phyloP scores from a whole-genome alignment of 805 yeast species.

The Cyberlindnera galapagoensis region DNA sequence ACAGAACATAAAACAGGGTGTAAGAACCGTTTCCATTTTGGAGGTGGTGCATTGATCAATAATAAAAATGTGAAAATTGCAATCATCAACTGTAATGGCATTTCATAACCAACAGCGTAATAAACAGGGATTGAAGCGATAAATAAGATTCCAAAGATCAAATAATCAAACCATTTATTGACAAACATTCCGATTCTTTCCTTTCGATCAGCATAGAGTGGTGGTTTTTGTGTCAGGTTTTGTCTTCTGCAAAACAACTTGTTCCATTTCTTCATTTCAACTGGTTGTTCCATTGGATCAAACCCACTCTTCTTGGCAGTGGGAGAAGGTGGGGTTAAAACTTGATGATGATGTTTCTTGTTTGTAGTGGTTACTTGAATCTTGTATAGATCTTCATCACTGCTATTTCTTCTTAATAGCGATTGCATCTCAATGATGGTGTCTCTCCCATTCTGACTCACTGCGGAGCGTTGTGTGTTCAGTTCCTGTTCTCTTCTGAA shows the following conservation, averaged over 20 bases:
- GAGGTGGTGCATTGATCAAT: slow-evolving; percentile 40
- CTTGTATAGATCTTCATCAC: too few species aligned
- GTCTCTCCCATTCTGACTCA: background rate
- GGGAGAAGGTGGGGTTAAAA: too few species aligned
- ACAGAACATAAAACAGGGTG: slow-evolving; percentile 73
- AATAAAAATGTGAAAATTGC: slow-evolving; percentile 51
- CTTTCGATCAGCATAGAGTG: slow-evolving; percentile 11
- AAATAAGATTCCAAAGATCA: slow-evolving; percentile 40
- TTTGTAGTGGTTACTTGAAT: too few species aligned
- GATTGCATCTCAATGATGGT: too few species aligned
- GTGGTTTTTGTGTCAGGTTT: slow-evolving; percentile 11
- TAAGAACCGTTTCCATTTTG: slow-evolving; percentile 40
- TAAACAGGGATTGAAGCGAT: slow-evolving; percentile 55
- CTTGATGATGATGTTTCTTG: too few species aligned
- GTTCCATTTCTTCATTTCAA: slow-evolving; percentile 6
- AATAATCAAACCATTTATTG: slow-evolving; percentile 48
- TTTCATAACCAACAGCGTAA: slow-evolving; percentile 46
- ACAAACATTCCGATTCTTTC: slow-evolving; percentile 30
- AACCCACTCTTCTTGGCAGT: too few species aligned
- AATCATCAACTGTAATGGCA: slow-evolving; percentile 57
- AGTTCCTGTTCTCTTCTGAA: slow-evolving; percentile 13
- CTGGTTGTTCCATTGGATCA: too few species aligned
- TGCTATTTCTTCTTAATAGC: too few species aligned
- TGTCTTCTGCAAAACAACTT: slow-evolving; percentile 20
- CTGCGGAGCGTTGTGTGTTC: slow-evolving; percentile 6